These are phyloP conservation scores for Neurospora tetrasperma DNA, from an alignment of 495 filamentous ascomycete species.

Conservation along the genomic window DNA sequence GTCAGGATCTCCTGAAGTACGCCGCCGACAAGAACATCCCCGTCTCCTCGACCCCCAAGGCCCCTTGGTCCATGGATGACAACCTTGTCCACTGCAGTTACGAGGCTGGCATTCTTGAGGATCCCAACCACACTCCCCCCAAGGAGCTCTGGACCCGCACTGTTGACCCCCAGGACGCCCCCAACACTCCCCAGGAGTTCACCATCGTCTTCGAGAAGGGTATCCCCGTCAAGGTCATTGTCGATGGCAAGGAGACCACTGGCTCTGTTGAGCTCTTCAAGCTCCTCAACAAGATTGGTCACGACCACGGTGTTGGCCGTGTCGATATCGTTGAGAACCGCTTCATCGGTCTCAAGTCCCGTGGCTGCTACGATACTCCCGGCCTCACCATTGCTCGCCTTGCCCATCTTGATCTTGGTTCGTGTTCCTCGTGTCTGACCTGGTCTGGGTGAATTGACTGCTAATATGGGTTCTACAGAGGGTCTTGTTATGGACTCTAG, in stretches of 20 bases:
- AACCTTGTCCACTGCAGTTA: conserved; percentile 89
- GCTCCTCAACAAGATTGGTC: conserved; percentile 66
- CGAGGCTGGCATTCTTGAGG: conserved; percentile 73
- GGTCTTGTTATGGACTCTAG: conserved; percentile 76
- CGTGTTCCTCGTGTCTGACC: not conserved
- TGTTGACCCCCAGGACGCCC: conserved; percentile 63
- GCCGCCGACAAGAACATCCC: conserved; percentile 70
- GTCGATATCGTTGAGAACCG: conserved; percentile 79
- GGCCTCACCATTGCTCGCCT: conserved; percentile 58
- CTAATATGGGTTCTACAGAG: conserved; percentile 23
- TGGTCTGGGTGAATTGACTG: not conserved
- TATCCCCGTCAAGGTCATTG: conserved; percentile 55
- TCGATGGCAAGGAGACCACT: conserved; percentile 55
- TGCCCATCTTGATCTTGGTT: conserved; percentile 65
- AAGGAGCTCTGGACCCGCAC: conserved; percentile 82
- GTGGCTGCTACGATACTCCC: conserved; percentile 84
- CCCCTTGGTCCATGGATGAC: conserved; percentile 79
- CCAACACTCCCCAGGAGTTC: conserved; percentile 66
- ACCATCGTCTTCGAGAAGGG: conserved; percentile 77
- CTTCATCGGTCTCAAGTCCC: conserved; percentile 55
- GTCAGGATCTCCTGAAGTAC: conserved; percentile 82
- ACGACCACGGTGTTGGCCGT: conserved; percentile 68
- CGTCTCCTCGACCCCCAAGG: conserved; percentile 71
- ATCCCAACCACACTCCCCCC: conserved; percentile 54
- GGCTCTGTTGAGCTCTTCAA: conserved; percentile 74